phyloP scores from a whole-genome alignment of 2,329 filamentous ascomycete genomes.

The Penicillium oxalicum region DNA sequence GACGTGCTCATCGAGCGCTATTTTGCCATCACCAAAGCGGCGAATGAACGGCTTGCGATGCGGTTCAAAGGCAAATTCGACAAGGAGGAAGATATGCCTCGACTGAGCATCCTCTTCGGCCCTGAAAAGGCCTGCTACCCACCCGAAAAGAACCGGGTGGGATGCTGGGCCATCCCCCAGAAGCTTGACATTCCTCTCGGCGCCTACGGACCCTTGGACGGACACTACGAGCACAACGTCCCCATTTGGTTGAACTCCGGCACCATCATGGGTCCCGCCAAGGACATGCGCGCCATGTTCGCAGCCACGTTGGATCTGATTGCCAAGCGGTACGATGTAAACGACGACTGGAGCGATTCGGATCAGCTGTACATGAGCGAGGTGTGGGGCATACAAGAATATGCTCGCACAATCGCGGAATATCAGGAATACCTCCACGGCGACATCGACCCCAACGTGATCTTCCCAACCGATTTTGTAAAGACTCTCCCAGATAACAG shows the following conservation, averaged over 20 bases:
- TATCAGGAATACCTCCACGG: constrained; percentile 9
- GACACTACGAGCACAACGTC: constrained; percentile 4
- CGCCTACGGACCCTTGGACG: constrained; percentile 11
- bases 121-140: constrained; percentile 15
- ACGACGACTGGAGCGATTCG: constrained; percentile 11
- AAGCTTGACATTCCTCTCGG: constrained; percentile 9
- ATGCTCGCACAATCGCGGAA: constrained; percentile 5
- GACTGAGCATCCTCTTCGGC: constrained; percentile 12
- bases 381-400: constrained; percentile 13
- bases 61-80: constrained; percentile 4
- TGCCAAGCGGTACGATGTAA: constrained; percentile 6
- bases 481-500: constrained; percentile 3
- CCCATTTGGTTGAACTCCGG: constrained; percentile 13
- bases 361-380: constrained; percentile 15
- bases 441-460: constrained; percentile 2
- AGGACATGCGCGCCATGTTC: constrained; percentile 12
- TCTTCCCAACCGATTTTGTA: constrained; percentile 1
- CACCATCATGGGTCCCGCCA: constrained; percentile 11
- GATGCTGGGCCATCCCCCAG: constrained; percentile 10
- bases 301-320: constrained; percentile 9
- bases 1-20: constrained; percentile 14
- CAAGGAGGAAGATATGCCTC: constrained; percentile 5
- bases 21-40: constrained; percentile 8
- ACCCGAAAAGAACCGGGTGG: constrained; percentile 3
- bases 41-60: constrained; percentile 6